phyloP scores from a whole-genome alignment of 441 rosid species.

The Dalechampia spathulata region DNA sequence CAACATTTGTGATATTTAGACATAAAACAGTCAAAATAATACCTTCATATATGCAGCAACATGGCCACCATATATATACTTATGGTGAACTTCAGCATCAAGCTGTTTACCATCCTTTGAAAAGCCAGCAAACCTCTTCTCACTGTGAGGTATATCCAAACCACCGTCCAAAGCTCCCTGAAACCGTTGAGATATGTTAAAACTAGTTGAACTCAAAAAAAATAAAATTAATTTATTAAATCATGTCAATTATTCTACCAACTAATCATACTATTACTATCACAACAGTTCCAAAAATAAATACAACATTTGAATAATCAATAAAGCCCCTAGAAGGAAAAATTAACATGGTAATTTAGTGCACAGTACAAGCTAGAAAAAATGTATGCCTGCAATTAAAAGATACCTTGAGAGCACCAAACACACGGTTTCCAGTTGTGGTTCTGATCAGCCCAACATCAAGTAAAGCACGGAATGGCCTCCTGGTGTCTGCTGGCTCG shows the following conservation, averaged over 20 bases:
- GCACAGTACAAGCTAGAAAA: neutral
- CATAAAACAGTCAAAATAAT: conserved; percentile 6
- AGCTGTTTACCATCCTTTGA: conserved; percentile 67
- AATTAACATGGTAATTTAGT: no score
- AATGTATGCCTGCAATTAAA: neutral
- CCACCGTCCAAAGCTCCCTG: conserved; percentile 95
- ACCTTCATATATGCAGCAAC: conserved; percentile 79
- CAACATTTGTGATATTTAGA: no score
- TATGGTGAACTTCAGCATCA: conserved; percentile 72
- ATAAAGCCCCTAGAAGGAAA: no score
- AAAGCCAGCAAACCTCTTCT: conserved; percentile 89
- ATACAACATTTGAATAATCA: no score
- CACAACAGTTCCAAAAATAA: neutral
- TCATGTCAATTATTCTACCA: neutral
- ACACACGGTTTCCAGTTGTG: conserved; percentile 85
- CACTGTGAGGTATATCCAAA: conserved; percentile 90
- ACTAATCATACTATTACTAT: neutral
- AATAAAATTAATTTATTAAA: neutral
- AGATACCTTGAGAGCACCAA: conserved; percentile 81
- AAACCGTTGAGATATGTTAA: neutral
- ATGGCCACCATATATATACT: conserved; percentile 78
- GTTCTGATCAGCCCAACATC: conserved; percentile 88
- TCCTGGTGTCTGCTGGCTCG: conserved; percentile 75
- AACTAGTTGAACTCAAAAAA: neutral
- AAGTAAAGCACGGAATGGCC: conserved; percentile 96